Conservation (phyloP, 768 basidiomycete species). For the Termitomyces sp. region DNA sequence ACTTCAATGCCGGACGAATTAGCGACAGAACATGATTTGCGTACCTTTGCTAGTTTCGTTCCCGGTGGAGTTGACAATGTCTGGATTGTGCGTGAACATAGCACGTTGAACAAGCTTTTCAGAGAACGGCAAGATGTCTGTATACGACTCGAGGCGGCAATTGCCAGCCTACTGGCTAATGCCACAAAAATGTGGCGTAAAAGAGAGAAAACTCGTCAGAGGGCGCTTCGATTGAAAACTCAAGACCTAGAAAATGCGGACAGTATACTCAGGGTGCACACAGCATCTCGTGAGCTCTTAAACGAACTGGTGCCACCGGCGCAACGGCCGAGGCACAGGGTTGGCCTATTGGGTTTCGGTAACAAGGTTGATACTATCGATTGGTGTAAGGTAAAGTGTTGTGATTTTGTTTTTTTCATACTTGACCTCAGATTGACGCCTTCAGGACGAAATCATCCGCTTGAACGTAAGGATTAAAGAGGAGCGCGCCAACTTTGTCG, state of each 20-base stretch:
- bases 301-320: not conserved
- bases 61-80: conserved; percentile 66
- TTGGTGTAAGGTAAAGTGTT: not conserved
- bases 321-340: not conserved
- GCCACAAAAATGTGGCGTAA: not conserved
- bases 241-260: not conserved
- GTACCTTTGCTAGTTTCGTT: conserved; percentile 54
- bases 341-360: not conserved
- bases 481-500: conserved; percentile 27
- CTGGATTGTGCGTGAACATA: conserved; percentile 61
- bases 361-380: not conserved
- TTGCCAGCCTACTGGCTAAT: conserved; percentile 21
- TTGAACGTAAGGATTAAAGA: conserved; percentile 39
- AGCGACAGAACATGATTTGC: conserved; percentile 40
- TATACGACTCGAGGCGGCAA: conserved; percentile 52
- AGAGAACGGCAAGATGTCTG: conserved; percentile 41
- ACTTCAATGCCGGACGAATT: conserved; percentile 56
- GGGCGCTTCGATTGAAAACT: not conserved
- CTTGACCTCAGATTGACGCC: not conserved
- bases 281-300: not conserved
- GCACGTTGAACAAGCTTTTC: conserved; percentile 35
- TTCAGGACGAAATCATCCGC: not conserved
- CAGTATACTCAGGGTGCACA: not conserved
- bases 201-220: not conserved
- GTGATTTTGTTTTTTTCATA: not conserved